phyloP scores from a whole-genome alignment of 208 protist genomes.

The Hexamita inflata region DNA sequence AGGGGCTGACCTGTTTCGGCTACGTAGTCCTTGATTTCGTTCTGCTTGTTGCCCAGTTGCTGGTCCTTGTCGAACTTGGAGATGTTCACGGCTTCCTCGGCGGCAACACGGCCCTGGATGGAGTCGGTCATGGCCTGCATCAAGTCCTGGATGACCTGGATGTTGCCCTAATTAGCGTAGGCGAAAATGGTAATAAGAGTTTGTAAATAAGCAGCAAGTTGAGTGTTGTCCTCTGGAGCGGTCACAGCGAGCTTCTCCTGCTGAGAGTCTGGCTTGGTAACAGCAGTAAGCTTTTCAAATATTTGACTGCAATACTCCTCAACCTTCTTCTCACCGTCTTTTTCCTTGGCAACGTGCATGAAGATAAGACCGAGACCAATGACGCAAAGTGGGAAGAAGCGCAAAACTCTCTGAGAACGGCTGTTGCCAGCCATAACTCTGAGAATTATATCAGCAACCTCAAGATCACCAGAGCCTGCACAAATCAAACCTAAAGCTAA shows the following conservation, averaged over 20 bases:
- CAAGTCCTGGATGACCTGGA: neutral
- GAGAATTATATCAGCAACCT: neutral
- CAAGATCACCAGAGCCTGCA: neutral
- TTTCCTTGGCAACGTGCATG: neutral
- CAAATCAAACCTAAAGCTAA: constrained; percentile 7
- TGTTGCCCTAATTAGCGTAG: neutral
- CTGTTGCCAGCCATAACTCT: constrained; percentile 16
- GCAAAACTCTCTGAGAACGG: neutral
- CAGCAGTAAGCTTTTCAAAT: neutral
- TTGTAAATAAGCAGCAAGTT: constrained; percentile 17
- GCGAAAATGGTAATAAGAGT: constrained; percentile 7
- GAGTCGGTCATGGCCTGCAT: neutral
- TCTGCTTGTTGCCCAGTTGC: neutral
- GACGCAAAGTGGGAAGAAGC: constrained; percentile 2
- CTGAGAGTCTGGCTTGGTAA: neutral
- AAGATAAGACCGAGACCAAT: constrained; percentile 10
- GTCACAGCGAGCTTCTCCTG: neutral
- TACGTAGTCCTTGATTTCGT: neutral
- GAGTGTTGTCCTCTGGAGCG: neutral
- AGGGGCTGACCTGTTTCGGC: neutral
- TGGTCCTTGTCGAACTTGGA: neutral
- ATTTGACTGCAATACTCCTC: neutral
- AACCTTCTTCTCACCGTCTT: neutral
- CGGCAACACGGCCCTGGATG: neutral
- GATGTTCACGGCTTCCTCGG: constrained; percentile 14